A percentile compares a stretch with the other conserved stretches of the same genome.
Conservation (phyloP, 331 rosid species). For the Rosa hybrid region DNA sequence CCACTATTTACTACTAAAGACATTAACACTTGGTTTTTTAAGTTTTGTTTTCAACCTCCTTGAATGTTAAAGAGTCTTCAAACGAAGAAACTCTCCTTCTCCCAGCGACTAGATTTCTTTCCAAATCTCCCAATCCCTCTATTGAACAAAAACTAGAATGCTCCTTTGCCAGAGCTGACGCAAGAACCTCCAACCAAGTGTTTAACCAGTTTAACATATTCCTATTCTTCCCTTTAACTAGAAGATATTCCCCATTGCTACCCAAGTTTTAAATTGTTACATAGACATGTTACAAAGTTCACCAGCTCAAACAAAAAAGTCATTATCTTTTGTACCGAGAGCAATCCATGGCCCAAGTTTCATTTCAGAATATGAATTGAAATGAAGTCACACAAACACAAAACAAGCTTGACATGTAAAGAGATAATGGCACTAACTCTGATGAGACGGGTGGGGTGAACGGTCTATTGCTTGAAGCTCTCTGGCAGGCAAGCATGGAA, state of each 20-base stretch:
- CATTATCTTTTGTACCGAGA: background rate
- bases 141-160: background rate
- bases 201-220: background rate
- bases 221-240: background rate
- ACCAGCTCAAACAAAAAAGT: background rate
- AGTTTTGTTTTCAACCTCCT: no score
- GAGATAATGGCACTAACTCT: constrained; percentile 50
- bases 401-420: background rate
- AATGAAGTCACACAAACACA: background rate
- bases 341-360: background rate
- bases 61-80: no score
- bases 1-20: no score
- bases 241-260: background rate
- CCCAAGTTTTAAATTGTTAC: background rate
- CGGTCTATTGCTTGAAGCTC: constrained; percentile 98
- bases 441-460: constrained; percentile 95
- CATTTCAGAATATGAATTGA: background rate
- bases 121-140: background rate
- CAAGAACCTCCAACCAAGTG: background rate
- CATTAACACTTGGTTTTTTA: no score
- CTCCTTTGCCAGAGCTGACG: background rate
- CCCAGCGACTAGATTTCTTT: no score
- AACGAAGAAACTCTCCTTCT: no score
- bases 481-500: constrained; percentile 95
- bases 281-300: background rate